Evolutionary conservation across 169 alveolate genomes (phyloP).

Genomic region (Cryptosporidium ryanae): DNA sequence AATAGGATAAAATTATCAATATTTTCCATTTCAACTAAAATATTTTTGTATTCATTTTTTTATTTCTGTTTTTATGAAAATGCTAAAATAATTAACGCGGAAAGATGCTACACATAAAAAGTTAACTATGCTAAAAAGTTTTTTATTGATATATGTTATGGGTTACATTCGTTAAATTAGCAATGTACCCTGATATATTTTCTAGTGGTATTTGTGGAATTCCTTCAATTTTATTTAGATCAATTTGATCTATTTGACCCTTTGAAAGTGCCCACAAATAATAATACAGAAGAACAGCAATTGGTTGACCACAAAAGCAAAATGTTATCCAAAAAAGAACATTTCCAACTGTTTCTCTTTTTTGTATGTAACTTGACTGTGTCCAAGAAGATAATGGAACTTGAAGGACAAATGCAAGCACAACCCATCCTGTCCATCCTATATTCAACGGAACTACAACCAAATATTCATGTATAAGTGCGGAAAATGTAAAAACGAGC

Average conservation of each 20-base stretch:
- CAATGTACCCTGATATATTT: constrained; percentile 62
- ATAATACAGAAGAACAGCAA: constrained; percentile 82
- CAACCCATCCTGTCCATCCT: constrained; percentile 92
- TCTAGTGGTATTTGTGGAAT: constrained; percentile 73
- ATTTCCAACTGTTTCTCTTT: constrained; percentile 88
- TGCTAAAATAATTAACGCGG: background rate
- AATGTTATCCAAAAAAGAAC: constrained; percentile 91
- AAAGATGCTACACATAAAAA: background rate
- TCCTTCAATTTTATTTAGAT: constrained; percentile 59
- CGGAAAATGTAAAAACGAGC: constrained; percentile 88
- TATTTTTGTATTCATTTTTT: background rate
- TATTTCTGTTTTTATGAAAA: background rate
- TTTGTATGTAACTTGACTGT: constrained; percentile 78
- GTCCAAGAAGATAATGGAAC: constrained; percentile 63
- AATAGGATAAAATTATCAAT: background rate
- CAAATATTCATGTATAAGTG: constrained; percentile 89
- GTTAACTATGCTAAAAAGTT: background rate
- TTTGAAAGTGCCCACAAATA: constrained; percentile 78
- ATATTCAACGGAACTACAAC: constrained; percentile 89
- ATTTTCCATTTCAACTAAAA: constrained; percentile 5
- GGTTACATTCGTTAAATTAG: constrained; percentile 66
- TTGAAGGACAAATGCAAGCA: constrained; percentile 79
- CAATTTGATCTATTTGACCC: constrained; percentile 71
- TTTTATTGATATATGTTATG: constrained; percentile 57
- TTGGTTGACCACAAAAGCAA: constrained; percentile 95